Base-by-base conservation (phyloP, 352 stramenopile species). In the Phytophthora melonis region DNA sequence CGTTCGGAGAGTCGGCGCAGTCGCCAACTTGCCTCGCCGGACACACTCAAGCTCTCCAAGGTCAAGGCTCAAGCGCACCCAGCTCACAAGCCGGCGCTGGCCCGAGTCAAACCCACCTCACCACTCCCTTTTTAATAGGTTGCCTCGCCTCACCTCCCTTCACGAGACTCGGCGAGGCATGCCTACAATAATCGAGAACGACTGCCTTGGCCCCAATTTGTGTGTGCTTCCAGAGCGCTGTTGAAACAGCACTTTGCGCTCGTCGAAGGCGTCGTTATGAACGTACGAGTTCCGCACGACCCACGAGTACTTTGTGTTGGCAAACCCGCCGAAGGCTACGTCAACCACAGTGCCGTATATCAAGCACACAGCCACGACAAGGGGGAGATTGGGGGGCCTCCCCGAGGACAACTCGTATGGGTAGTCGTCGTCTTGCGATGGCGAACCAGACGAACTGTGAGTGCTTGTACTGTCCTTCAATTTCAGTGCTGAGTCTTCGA, bases 271-370 rank as follows among this genome's bases (percentile, higher is more conserved):
- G 53, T 81, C 71, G 41, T 78, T 72, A 27, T 79, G 68, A 7
- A 84, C 61, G 65, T 83, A 84, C 63, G 77, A 74, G 53, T 70
- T 76, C 47, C 75, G 70, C 8, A 77, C 53, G 13, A 63, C 45
- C 75, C 70, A 82, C 10, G 63, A 57, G 0, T 64, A 19, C 41
- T 61, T 66, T 5, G 70, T 84, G 53, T 80, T 70, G 11, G 77
- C 68, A 10, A 87, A 63, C 0, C 21, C 59, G 4, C 77, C 79
- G 59, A 77, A 81, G 0, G 68, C 71, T 9, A 75, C 58, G 56
- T 87, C 77, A 13, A 83, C 77, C n/a, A 87, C 53, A 1, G 50
- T 75, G 19, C 79, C 79, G 62, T 82, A 70, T 8, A 83, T 58
- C 18, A 72, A 66, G 4, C 79, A 76, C 1, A 74, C 70, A 10